These are phyloP conservation scores for Echinochloa phyllopogon DNA, from an alignment of 176 grass and related monocot genomes.

Conservation along the genomic window DNA sequence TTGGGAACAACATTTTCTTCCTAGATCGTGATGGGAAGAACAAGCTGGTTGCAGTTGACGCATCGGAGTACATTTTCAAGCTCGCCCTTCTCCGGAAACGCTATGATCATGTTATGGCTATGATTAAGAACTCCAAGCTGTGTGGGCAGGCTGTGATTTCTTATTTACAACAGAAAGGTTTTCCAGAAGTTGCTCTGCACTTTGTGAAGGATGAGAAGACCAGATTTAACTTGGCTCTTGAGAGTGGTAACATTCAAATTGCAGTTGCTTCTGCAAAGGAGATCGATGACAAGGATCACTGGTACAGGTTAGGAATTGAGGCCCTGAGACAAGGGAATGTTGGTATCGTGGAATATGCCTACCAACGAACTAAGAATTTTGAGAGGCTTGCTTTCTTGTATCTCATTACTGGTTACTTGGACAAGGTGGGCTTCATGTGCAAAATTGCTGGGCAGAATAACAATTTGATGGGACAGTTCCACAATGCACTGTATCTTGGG, in stretches of 20 bases:
- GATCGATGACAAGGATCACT: slow-evolving; percentile 98
- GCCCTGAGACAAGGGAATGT: slow-evolving; percentile 95
- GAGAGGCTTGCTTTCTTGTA: slow-evolving; percentile 97
- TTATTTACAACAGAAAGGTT: slow-evolving; percentile 97
- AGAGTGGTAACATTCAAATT: slow-evolving; percentile 99
- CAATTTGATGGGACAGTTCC: slow-evolving; percentile 97
- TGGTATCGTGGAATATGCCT: slow-evolving; percentile 97
- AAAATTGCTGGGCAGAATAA: slow-evolving; percentile 93
- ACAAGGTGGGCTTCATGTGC: slow-evolving; percentile 89
- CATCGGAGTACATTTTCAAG: slow-evolving; percentile 98
- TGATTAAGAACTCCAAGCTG: slow-evolving; percentile 93
- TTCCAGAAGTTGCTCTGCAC: slow-evolving; percentile 99
- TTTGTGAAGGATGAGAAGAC: slow-evolving; percentile 99
- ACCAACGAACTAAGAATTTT: slow-evolving; percentile 97
- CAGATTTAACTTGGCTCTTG: slow-evolving; percentile 95
- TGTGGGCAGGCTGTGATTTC: slow-evolving; percentile 95
- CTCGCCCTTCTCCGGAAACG: slow-evolving; percentile 74
- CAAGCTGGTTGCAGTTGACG: slow-evolving; percentile 81
- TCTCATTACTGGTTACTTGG: slow-evolving; percentile 90
- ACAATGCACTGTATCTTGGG: slow-evolving; percentile 96
- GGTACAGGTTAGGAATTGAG: slow-evolving; percentile 94
- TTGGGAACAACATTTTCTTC: slow-evolving; percentile 74
- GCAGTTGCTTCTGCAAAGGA: slow-evolving; percentile 98
- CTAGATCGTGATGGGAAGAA: slow-evolving; percentile 97
- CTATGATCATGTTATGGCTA: slow-evolving; percentile 96